Evolutionary conservation across 495 filamentous ascomycete species (phyloP).

Genomic region (Venustampulla echinocandica): DNA sequence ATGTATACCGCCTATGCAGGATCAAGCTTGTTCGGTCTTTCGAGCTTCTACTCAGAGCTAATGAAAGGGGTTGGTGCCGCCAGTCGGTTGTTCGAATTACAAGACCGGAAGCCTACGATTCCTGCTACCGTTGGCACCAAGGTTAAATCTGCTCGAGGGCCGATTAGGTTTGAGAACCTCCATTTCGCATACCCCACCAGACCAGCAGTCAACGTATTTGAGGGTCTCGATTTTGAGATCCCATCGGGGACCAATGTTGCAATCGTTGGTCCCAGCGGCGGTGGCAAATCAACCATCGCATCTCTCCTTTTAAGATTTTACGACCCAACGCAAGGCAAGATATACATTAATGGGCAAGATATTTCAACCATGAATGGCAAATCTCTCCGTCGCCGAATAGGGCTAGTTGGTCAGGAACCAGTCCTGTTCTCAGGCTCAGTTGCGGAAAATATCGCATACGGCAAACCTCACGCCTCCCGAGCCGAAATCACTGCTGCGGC

Average conservation of each 20-base stretch:
- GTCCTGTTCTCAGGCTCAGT: constrained; percentile 93
- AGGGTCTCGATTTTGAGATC: constrained; percentile 79
- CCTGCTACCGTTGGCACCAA: constrained; percentile 69
- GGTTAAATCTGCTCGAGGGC: constrained; percentile 73
- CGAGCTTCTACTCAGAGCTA: constrained; percentile 92
- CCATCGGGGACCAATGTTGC: constrained; percentile 90
- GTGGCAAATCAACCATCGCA: constrained; percentile 91
- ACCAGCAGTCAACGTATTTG: constrained; percentile 85
- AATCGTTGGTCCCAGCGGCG: constrained; percentile 90
- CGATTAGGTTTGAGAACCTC: constrained; percentile 78
- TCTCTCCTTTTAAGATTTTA: constrained; percentile 88
- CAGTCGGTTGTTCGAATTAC: constrained; percentile 87
- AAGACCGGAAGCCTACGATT: constrained; percentile 85
- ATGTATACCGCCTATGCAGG: constrained; percentile 97
- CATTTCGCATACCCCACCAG: constrained; percentile 85
- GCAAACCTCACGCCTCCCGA: constrained; percentile 67
- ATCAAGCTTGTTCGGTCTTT: constrained; percentile 82
- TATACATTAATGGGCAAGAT: constrained; percentile 78
- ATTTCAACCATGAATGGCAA: constrained; percentile 87
- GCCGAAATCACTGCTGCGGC: constrained; percentile 80
- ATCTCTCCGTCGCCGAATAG: constrained; percentile 85
- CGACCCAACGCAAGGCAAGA: constrained; percentile 63
- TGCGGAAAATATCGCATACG: constrained; percentile 95
- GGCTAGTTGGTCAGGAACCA: constrained; percentile 90
- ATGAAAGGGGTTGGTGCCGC: constrained; percentile 99